Conservation (phyloP, 768 basidiomycete genomes). For the Amanita muscaria region DNA sequence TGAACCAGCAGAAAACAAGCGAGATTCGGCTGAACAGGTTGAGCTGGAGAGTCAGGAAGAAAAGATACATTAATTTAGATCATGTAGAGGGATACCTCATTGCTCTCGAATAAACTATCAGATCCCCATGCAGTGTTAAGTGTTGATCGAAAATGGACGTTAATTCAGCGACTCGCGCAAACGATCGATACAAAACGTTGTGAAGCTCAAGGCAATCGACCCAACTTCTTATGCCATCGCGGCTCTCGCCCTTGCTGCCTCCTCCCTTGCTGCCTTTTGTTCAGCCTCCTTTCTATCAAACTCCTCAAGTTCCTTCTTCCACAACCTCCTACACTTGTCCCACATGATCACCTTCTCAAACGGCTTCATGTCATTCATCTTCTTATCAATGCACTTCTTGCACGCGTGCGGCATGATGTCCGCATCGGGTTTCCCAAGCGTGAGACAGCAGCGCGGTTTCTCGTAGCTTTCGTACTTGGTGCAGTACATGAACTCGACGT, state of each 20-base stretch:
- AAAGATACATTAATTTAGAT: background rate
- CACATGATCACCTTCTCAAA: slow-evolving; percentile 7
- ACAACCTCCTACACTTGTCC: slow-evolving; percentile 6
- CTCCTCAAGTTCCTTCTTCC: slow-evolving; percentile 4
- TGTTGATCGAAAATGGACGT: too few species aligned
- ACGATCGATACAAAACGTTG: too few species aligned
- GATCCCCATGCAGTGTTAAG: too few species aligned
- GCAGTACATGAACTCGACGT: slow-evolving; percentile 9
- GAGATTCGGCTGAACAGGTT: background rate
- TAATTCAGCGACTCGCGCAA: too few species aligned
- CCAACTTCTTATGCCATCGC: too few species aligned
- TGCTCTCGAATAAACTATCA: too few species aligned
- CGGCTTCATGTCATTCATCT: slow-evolving; percentile 1
- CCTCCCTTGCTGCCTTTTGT: background rate
- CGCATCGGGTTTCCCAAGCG: background rate
- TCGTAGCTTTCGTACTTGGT: background rate
- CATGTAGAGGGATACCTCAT: too few species aligned
- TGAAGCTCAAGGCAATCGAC: too few species aligned
- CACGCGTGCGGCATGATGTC: slow-evolving; percentile 4
- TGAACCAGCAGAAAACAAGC: background rate
- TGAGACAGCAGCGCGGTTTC: background rate
- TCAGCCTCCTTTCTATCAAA: background rate
- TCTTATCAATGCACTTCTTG: slow-evolving; percentile 7
- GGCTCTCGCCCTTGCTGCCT: too few species aligned
- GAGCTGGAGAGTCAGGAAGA: slow-evolving; percentile 1